phyloP scores from a whole-genome alignment of 805 yeast genomes.

The Schwanniomyces vanrijiae region DNA sequence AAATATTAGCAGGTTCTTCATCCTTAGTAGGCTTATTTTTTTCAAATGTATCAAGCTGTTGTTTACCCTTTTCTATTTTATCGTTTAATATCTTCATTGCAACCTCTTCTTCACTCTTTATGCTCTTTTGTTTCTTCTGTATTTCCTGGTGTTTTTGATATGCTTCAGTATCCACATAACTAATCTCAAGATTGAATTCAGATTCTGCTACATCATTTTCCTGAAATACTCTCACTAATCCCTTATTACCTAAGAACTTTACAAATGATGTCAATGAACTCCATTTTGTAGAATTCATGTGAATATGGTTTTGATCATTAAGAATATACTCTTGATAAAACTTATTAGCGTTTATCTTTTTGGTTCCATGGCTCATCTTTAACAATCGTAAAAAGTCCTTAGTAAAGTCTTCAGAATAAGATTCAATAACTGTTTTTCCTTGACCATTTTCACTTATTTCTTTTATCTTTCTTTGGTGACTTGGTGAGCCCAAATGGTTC shows the following conservation, averaged over 20 bases:
- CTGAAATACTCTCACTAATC: slow-evolving; percentile 51
- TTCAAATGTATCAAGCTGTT: slow-evolving; percentile 3
- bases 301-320: slow-evolving; percentile 77
- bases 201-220: slow-evolving; percentile 26
- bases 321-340: slow-evolving; percentile 86
- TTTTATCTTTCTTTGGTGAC: slow-evolving; percentile 62
- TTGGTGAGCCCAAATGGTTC: slow-evolving; percentile 81
- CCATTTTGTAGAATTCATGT: slow-evolving; percentile 89
- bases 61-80: slow-evolving; percentile 52
- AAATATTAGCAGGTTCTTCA: neutral
- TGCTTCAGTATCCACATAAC: slow-evolving; percentile 23
- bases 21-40: neutral
- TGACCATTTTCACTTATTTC: slow-evolving; percentile 36
- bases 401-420: slow-evolving; percentile 61
- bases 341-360: slow-evolving; percentile 73
- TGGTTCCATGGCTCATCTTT: slow-evolving; percentile 75
- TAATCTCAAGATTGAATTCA: slow-evolving; percentile 35
- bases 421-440: slow-evolving; percentile 50
- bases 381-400: slow-evolving; percentile 63
- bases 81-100: slow-evolving; percentile 42
- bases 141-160: slow-evolving; percentile 35
- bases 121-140: slow-evolving; percentile 32
- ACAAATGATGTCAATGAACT: slow-evolving; percentile 66
- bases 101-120: slow-evolving; percentile 47
- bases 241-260: slow-evolving; percentile 54